Evolutionary conservation across 1,139 yeast genomes (phyloP).

Genomic region (Meyerozyma carpophila): DNA sequence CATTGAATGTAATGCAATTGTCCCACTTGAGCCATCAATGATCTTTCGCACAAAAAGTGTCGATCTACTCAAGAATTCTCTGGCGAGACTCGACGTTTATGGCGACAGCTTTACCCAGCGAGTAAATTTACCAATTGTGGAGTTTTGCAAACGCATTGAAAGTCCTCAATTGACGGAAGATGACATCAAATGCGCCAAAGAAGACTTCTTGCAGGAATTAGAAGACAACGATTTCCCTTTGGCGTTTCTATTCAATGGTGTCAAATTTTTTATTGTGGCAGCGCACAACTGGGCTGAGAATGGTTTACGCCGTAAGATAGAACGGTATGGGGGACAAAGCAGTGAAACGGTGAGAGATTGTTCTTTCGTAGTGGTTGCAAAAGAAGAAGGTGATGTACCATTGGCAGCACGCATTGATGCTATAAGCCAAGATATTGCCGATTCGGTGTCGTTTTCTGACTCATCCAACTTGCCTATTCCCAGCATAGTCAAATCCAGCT

Average conservation of each 20-base stretch:
- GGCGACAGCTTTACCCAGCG: conserved; percentile 51
- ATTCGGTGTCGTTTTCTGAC: conserved; percentile 11
- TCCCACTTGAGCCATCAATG: conserved; percentile 60
- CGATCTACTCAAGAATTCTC: conserved; percentile 12
- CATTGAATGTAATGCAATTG: conserved; percentile 31
- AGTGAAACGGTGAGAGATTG: conserved; percentile 11
- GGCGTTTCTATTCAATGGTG: conserved; percentile 7
- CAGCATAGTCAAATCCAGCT: conserved; percentile 37
- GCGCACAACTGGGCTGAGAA: conserved; percentile 4
- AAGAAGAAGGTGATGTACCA: conserved; percentile 5
- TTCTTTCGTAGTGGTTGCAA: conserved; percentile 21
- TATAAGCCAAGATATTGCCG: conserved; percentile 18
- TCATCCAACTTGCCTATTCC: conserved; percentile 29
- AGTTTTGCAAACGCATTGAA: conserved; percentile 8
- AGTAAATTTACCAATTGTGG: conserved; percentile 3
- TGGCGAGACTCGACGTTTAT: conserved; percentile 35
- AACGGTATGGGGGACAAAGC: conserved; percentile 28
- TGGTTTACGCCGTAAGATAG: conserved; percentile 17
- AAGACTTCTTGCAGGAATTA: conserved; percentile 4
- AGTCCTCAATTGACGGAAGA: conserved; percentile 2
- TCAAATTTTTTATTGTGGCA: conserved; percentile 20
- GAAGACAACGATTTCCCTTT: conserved; percentile 7
- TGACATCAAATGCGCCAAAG: conserved; percentile 1
- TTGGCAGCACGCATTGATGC: conserved; percentile 8
- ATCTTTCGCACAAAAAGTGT: conserved; percentile 26